Evolutionary conservation across 2,329 filamentous ascomycete species (phyloP).

Genomic region (Achaetomium macrosporum): DNA sequence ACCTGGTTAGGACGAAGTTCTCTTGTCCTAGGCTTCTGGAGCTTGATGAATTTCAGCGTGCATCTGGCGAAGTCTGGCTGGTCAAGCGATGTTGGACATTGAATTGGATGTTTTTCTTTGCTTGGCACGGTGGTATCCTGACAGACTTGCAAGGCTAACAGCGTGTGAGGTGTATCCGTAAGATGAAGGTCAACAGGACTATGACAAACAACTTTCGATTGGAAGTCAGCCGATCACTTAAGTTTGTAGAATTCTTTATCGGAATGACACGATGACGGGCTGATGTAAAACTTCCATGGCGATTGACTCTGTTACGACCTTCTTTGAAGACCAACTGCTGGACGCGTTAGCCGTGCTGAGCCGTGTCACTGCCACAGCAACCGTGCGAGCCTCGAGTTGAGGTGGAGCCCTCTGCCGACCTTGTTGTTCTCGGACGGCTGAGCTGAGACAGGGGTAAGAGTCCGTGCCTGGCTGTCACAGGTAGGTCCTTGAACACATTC

Average conservation of each 20-base stretch:
- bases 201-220: no score
- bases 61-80: not conserved
- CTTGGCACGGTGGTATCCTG: conserved; percentile 4
- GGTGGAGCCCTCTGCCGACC: conserved; percentile 1
- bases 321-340: not conserved
- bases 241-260: no score
- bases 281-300: not conserved
- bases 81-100: conserved; percentile 1
- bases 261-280: no score
- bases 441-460: conserved; percentile 6
- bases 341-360: not conserved
- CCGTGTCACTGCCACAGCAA: conserved; percentile 14
- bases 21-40: no score
- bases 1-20: no score
- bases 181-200: not conserved
- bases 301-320: not conserved
- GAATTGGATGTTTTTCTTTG: conserved; percentile 11
- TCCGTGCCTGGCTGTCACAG: conserved; percentile 4
- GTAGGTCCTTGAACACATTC: not conserved
- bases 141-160: not conserved
- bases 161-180: no score
- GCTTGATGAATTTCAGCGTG: no score
- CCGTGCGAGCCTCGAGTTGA: not conserved
- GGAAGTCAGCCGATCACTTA: no score
- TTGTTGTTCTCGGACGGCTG: not conserved